phyloP scores from a whole-genome alignment of 345 rosid genomes.

The Moricandia arvensis region DNA sequence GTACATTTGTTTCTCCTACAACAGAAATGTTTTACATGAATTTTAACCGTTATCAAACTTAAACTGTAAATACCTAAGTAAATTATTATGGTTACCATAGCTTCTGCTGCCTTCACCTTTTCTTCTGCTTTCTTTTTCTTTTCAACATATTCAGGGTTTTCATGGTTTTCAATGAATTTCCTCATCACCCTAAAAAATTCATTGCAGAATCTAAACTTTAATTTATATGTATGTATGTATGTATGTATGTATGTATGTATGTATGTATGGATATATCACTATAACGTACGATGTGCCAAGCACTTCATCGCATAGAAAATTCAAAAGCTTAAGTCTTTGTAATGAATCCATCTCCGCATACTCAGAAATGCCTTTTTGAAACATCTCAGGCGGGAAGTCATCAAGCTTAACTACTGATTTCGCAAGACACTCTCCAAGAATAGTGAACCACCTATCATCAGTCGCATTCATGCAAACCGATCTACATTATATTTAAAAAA shows the following conservation, averaged over 20 bases:
- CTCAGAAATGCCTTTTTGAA: slow-evolving; percentile 38
- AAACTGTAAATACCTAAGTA: neutral
- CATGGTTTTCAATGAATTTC: slow-evolving; percentile 54
- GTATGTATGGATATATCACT: neutral
- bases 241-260: neutral
- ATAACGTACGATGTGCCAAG: slow-evolving; percentile 59
- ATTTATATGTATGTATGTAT: neutral
- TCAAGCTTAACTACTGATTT: slow-evolving; percentile 39
- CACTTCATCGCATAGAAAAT: slow-evolving; percentile 65
- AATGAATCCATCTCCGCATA: slow-evolving; percentile 45
- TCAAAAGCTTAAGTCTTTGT: slow-evolving; percentile 54
- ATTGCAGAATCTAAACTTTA: neutral
- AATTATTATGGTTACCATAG: slow-evolving; percentile 46
- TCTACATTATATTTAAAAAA: slow-evolving; percentile 39
- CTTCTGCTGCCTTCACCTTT: slow-evolving; percentile 53
- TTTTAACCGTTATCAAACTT: neutral
- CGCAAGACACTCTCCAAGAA: slow-evolving; percentile 46
- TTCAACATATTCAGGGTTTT: slow-evolving; percentile 32
- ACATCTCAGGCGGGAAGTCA: slow-evolving; percentile 40
- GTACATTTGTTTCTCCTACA: slow-evolving; percentile 60
- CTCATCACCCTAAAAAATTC: slow-evolving; percentile 40
- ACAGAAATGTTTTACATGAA: neutral
- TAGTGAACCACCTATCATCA: slow-evolving; percentile 58
- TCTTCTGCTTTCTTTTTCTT: slow-evolving; percentile 49
- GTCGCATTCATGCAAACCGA: slow-evolving; percentile 44